Evolutionary conservation across 306 rosid genomes (phyloP).

Genomic region (Rosa lucieae): DNA sequence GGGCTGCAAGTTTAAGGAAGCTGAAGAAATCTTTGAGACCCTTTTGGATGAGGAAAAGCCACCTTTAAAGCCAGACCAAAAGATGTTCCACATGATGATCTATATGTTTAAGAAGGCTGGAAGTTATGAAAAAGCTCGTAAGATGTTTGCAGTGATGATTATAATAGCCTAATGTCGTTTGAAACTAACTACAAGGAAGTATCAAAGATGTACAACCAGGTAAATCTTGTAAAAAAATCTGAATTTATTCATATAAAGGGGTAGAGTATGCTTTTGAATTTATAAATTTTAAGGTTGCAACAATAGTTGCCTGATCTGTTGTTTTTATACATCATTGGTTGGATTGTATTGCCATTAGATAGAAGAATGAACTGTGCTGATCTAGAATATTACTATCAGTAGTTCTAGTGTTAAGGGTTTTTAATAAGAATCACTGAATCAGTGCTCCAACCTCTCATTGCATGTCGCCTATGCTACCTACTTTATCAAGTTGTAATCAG

Average conservation of each 20-base stretch:
- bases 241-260: constrained; percentile 11
- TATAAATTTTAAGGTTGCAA: background rate
- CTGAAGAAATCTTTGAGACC: constrained; percentile 72
- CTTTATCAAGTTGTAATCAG: background rate
- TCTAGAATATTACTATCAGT: background rate
- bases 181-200: constrained; percentile 92
- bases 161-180: constrained; percentile 89
- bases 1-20: constrained; percentile 81
- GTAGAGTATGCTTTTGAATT: background rate
- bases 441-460: background rate
- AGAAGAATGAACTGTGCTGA: background rate
- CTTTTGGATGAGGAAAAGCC: constrained; percentile 65
- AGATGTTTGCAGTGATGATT: constrained; percentile 72
- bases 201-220: constrained; percentile 88
- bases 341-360: background rate
- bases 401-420: background rate
- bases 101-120: constrained; percentile 90
- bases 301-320: constrained; percentile 7
- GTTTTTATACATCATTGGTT: background rate
- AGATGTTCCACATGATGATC: constrained; percentile 96
- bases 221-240: constrained; percentile 30
- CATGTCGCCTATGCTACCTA: background rate
- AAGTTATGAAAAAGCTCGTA: constrained; percentile 84
- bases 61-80: constrained; percentile 81
- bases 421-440: background rate